Percentiles rank a stretch among this genome's conserved stretches.
Conservation (phyloP, 768 basidiomycete species). For the Lepiota venenata region DNA sequence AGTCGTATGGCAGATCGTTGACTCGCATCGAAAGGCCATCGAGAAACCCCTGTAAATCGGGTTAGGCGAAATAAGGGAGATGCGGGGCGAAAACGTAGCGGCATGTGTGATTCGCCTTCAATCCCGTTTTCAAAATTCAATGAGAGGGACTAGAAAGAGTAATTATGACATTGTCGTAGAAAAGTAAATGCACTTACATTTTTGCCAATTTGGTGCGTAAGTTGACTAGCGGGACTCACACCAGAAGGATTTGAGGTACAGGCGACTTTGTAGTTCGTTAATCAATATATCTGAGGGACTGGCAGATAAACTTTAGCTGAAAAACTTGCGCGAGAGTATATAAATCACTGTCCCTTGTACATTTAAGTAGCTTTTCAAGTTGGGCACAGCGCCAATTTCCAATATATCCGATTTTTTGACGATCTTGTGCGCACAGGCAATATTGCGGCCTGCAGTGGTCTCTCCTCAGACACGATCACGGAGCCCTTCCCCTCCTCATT, state of each 20-base stretch:
- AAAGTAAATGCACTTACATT: constrained; percentile 47
- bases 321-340: not conserved
- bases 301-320: constrained; percentile 5
- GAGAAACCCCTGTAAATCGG: constrained; percentile 62
- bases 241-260: constrained; percentile 98
- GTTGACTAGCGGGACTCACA: constrained; percentile 90
- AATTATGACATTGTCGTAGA: not conserved
- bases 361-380: constrained; percentile 79
- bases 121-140: constrained; percentile 61
- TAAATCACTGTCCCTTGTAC: constrained; percentile 77
- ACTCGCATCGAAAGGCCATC: constrained; percentile 63
- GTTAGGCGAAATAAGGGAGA: constrained; percentile 38
- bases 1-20: constrained; percentile 74
- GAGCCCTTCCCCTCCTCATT: constrained; percentile 76
- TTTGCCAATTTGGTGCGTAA: constrained; percentile 76
- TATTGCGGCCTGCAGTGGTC: constrained; percentile 83
- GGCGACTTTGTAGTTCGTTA: constrained; percentile 93
- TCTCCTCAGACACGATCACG: constrained; percentile 95
- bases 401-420: constrained; percentile 91
- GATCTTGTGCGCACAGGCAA: constrained; percentile 83
- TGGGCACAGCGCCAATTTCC: constrained; percentile 90
- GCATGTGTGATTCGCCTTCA: constrained; percentile 23
- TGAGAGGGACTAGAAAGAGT: constrained; percentile 49
- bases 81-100: constrained; percentile 34
- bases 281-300: constrained; percentile 93